Conservation (phyloP, 441 rosid genomes). For the Corymbia citriodora region DNA sequence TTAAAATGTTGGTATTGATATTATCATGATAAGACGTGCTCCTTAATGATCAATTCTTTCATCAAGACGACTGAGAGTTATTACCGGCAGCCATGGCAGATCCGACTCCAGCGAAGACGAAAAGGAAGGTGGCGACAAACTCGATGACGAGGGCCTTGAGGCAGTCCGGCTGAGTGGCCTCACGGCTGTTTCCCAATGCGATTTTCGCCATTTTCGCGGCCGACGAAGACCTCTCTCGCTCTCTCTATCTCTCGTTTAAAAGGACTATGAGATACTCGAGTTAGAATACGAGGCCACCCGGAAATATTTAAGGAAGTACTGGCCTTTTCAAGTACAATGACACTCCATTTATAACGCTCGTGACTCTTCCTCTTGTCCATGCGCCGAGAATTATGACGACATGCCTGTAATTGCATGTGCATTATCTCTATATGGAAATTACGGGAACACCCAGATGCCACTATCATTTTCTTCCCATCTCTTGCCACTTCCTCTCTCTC, state of each 20-base stretch:
- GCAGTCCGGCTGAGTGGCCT: slow-evolving; percentile 59
- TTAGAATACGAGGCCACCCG: background rate
- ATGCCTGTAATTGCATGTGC: background rate
- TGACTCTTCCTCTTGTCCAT: background rate
- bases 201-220: slow-evolving; percentile 46
- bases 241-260: background rate
- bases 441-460: background rate
- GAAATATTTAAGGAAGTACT: background rate
- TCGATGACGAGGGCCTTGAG: slow-evolving; percentile 74
- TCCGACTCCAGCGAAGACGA: slow-evolving; percentile 80
- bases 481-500: background rate
- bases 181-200: slow-evolving; percentile 47
- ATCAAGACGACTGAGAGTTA: background rate
- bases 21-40: background rate
- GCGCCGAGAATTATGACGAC: background rate
- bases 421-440: background rate
- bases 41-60: background rate
- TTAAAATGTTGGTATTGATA: background rate
- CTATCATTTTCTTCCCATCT: background rate
- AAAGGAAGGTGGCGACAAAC: slow-evolving; percentile 75
- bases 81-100: slow-evolving; percentile 71
- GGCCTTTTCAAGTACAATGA: background rate
- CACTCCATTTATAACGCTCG: background rate
- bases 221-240: background rate
- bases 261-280: background rate